Conservation (phyloP, 805 yeast species). For the Metschnikowia lachancei region DNA sequence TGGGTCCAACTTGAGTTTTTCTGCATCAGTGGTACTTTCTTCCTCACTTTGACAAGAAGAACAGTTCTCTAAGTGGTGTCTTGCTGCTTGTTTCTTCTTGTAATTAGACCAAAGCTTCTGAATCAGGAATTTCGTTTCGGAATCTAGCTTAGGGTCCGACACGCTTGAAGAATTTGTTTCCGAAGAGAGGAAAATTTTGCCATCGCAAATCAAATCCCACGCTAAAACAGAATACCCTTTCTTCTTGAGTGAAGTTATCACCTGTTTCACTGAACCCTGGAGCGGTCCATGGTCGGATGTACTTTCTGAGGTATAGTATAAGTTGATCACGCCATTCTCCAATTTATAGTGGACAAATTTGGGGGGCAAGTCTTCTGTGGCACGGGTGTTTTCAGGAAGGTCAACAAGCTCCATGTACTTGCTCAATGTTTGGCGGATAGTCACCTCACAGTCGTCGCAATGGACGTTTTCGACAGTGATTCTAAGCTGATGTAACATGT, state of each 20-base stretch:
- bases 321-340: constrained; percentile 26
- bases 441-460: constrained; percentile 50
- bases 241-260: constrained; percentile 27
- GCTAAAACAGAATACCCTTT: constrained; percentile 39
- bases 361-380: constrained; percentile 5
- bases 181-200: constrained; percentile 11
- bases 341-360: constrained; percentile 20
- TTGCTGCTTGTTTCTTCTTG: constrained; percentile 18
- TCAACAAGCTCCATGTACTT: constrained; percentile 18
- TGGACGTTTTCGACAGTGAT: constrained; percentile 47
- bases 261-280: constrained; percentile 21
- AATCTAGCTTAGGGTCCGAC: constrained; percentile 6
- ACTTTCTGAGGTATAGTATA: constrained; percentile 21
- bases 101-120: constrained; percentile 18
- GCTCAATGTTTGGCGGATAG: constrained; percentile 31
- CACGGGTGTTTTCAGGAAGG: constrained; percentile 14
- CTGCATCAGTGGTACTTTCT: constrained; percentile 1
- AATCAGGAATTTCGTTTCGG: background rate
- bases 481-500: constrained; percentile 7
- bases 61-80: constrained; percentile 43
- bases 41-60: constrained; percentile 35
- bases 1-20: background rate
- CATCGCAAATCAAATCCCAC: constrained; percentile 32
- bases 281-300: constrained; percentile 14
- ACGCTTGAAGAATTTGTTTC: constrained; percentile 8